Evolutionary conservation across 2,329 filamentous ascomycete species (phyloP), one percentile per base, ranked within the genome.

Genomic region (Pseudophaeomoniella oleicola): DNA sequence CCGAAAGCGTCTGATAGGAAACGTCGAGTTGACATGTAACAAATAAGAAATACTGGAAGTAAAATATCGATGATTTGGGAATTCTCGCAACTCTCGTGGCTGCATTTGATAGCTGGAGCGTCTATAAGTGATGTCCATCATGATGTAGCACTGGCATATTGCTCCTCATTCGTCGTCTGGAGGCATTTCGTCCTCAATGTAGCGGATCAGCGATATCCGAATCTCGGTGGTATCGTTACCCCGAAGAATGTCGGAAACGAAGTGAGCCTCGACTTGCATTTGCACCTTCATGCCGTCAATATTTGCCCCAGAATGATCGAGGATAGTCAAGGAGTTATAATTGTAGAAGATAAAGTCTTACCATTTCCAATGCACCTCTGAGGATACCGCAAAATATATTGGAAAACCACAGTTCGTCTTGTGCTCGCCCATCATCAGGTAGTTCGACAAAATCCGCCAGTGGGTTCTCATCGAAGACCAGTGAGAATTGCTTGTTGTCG

Each of bases 141-240:
- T n/a, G n/a, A n/a, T n/a, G n/a, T n/a, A n/a, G n/a, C n/a, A n/a
- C n/a, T n/a, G n/a, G n/a, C n/a, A n/a, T n/a, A n/a, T n/a, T n/a
- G n/a, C n/a, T n/a, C n/a, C n/a, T n/a, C n/a, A 94, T 53, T 98
- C 90, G 53, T 98, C 90, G 56, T 96, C 90, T 5, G 84, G 86
- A 15, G 90, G 90, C 64, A 98, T 75, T 62, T 98, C 90, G 54
- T 98, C 90, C 53, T 98, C 90, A 48, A 98, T 93, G 55, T 93
- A 94, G 49, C 88, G 74, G 50, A 96, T 74, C 50, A 98, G 63
- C 17, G 84, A 84, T 52, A 98, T 80, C 51, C 88, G 73, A 83
- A 98, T 94, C 66, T 98, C 90, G 1, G 90, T 98, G 13, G 83
- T 88, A 55, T 98, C 90, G 52, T 94, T 88, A 3, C 90, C 90